phyloP scores from a whole-genome alignment of 192 early-diverging fungal species.

The Podila verticillata region DNA sequence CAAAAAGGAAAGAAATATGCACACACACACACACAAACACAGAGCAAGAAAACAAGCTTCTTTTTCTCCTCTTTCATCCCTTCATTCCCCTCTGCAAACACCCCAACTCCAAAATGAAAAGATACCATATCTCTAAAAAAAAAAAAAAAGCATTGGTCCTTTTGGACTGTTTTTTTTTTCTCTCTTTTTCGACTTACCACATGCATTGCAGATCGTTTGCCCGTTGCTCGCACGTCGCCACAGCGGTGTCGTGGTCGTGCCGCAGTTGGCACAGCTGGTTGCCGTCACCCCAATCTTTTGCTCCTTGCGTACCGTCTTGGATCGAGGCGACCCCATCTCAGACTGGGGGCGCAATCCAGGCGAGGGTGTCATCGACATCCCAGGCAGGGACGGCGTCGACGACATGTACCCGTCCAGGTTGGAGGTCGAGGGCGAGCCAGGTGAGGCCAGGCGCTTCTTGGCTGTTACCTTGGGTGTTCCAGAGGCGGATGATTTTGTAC shows the following conservation, averaged over 20 bases:
- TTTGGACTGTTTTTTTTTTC: not conserved
- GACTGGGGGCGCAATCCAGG: slow-evolving; percentile 19
- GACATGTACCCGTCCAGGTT: not conserved
- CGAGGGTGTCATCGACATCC: slow-evolving; percentile 19
- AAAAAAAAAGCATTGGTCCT: not conserved
- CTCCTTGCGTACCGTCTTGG: slow-evolving; percentile 40
- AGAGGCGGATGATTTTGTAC: not conserved
- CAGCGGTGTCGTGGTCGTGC: slow-evolving; percentile 88
- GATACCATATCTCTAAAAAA: slow-evolving; percentile 4
- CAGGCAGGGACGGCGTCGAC: not conserved
- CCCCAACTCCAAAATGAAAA: not conserved
- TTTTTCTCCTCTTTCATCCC: not conserved
- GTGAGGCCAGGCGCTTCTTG: slow-evolving; percentile 28
- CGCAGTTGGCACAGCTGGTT: slow-evolving; percentile 86
- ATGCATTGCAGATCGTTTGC: slow-evolving; percentile 95
- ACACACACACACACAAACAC: not conserved
- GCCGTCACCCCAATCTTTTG: slow-evolving; percentile 55
- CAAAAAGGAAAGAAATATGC: too few species aligned
- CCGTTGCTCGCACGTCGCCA: slow-evolving; percentile 91
- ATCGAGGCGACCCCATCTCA: slow-evolving; percentile 12
- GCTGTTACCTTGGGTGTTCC: not conserved
- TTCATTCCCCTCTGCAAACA: not conserved
- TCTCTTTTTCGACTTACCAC: slow-evolving; percentile 71
- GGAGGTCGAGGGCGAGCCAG: slow-evolving; percentile 8
- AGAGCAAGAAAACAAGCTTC: not conserved